phyloP scores from a whole-genome alignment of 2,329 filamentous ascomycete genomes.

The Epichloe gansuensis region DNA sequence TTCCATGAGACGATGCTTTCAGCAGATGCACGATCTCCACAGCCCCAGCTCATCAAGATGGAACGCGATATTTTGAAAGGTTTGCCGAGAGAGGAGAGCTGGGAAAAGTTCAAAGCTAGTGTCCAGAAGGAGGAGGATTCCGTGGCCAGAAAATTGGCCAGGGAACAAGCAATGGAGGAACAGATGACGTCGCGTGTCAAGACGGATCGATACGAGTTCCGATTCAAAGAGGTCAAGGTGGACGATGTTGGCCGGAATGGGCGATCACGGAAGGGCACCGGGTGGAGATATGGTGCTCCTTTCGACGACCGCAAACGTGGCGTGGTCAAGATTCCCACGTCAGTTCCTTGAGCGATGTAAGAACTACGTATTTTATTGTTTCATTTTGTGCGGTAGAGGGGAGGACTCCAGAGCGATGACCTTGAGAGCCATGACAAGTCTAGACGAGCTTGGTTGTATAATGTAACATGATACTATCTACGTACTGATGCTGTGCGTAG shows the following conservation, averaged over 20 bases:
- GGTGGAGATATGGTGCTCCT: slow-evolving; percentile 53
- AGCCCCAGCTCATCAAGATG: slow-evolving; percentile 47
- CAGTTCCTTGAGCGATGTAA: slow-evolving; percentile 34
- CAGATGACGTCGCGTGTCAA: slow-evolving; percentile 31
- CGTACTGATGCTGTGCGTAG: background rate
- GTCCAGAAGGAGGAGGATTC: slow-evolving; percentile 32
- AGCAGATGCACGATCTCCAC: slow-evolving; percentile 48
- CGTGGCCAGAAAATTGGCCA: slow-evolving; percentile 22
- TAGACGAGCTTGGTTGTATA: slow-evolving; percentile 1
- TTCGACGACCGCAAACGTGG: slow-evolving; percentile 50
- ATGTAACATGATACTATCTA: background rate
- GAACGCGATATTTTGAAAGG: slow-evolving; percentile 35
- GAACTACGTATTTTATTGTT: background rate
- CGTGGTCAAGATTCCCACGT: slow-evolving; percentile 55
- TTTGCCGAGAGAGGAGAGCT: slow-evolving; percentile 23
- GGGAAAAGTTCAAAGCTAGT: slow-evolving; percentile 27
- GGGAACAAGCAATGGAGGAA: slow-evolving; percentile 24
- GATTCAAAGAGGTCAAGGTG: slow-evolving; percentile 47
- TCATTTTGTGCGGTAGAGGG: background rate
- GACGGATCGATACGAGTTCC: slow-evolving; percentile 47
- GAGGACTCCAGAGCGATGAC: background rate
- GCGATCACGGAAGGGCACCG: slow-evolving; percentile 37
- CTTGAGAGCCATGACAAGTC: background rate
- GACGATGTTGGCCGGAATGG: slow-evolving; percentile 45
- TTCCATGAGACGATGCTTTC: slow-evolving; percentile 50